Evolutionary conservation across 345 rosid genomes (phyloP).

Genomic region (Corymbia maculata): DNA sequence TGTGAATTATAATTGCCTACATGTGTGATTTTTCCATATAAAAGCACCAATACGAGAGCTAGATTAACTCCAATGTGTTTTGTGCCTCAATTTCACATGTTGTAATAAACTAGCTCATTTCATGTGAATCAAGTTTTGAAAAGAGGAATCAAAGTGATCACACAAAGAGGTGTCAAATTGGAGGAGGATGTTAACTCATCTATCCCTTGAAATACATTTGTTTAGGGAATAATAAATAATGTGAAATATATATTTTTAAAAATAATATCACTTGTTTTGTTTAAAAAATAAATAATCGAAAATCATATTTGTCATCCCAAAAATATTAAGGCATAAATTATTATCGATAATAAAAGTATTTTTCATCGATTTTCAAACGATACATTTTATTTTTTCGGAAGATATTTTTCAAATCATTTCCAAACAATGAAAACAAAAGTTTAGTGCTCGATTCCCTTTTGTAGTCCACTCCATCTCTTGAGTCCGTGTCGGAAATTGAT

Average conservation of each 20-base stretch:
- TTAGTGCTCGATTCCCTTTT: not conserved
- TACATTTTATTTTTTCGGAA: rapidly evolving
- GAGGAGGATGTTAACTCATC: not conserved
- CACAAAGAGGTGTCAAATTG: not conserved
- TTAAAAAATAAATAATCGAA: too few species aligned
- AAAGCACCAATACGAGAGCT: not conserved
- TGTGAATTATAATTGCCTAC: not conserved
- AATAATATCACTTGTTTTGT: too few species aligned
- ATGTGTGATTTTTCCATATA: rapidly evolving
- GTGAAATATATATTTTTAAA: rapidly evolving
- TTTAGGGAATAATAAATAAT: rapidly evolving
- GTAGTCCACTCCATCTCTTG: not conserved
- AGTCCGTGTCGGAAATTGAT: not conserved
- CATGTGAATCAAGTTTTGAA: not conserved
- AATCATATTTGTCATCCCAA: not conserved
- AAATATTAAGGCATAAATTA: not conserved
- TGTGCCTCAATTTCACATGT: not conserved
- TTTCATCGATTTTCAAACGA: not conserved
- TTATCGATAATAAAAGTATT: too few species aligned
- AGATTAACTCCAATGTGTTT: not conserved
- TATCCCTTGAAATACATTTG: rapidly evolving
- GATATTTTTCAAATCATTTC: not conserved
- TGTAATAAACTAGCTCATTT: not conserved
- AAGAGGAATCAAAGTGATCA: not conserved
- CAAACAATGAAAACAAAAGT: not conserved